Conservation (phyloP, 2,329 filamentous ascomycete species). For the Raffaelea ambrosiae region DNA sequence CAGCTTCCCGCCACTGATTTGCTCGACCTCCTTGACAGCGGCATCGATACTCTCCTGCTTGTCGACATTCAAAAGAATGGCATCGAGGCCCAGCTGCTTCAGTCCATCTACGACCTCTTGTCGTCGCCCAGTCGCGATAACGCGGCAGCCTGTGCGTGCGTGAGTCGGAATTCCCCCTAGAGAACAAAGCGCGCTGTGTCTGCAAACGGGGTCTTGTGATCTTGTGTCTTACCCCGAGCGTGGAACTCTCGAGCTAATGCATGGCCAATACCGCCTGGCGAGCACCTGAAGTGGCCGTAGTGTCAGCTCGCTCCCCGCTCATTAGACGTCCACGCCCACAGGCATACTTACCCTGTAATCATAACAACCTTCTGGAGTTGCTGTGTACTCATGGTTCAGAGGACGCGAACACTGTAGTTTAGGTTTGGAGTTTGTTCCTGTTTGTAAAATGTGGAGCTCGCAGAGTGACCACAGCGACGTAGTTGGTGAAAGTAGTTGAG, state of each 20-base stretch:
- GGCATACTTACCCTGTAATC: neutral
- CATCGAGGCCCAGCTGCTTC: constrained; percentile 16
- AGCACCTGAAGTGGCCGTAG: constrained; percentile 11
- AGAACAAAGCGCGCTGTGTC: too few relatives aligned
- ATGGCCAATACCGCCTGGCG: constrained; percentile 20
- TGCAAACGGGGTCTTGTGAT: too few relatives aligned
- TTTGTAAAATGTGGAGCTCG: too few relatives aligned
- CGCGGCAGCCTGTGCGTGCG: constrained; percentile 22
- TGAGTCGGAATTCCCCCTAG: too few relatives aligned
- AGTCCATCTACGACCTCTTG: constrained; percentile 22
- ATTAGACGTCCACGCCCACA: neutral
- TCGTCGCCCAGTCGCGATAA: constrained; percentile 30
- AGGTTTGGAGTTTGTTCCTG: too few relatives aligned
- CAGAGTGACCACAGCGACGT: too few relatives aligned
- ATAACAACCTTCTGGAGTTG: neutral
- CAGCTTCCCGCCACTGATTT: constrained; percentile 33
- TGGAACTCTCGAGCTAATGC: constrained; percentile 20
- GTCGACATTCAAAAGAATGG: constrained; percentile 21
- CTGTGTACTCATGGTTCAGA: too few relatives aligned
- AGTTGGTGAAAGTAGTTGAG: too few relatives aligned
- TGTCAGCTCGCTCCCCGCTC: neutral
- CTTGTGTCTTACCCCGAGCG: neutral
- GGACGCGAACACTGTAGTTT: too few relatives aligned
- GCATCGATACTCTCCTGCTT: constrained; percentile 17
- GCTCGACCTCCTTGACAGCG: constrained; percentile 22